phyloP scores from a whole-genome alignment of 2,329 filamentous ascomycete genomes.

The Thyridium curvatum region DNA sequence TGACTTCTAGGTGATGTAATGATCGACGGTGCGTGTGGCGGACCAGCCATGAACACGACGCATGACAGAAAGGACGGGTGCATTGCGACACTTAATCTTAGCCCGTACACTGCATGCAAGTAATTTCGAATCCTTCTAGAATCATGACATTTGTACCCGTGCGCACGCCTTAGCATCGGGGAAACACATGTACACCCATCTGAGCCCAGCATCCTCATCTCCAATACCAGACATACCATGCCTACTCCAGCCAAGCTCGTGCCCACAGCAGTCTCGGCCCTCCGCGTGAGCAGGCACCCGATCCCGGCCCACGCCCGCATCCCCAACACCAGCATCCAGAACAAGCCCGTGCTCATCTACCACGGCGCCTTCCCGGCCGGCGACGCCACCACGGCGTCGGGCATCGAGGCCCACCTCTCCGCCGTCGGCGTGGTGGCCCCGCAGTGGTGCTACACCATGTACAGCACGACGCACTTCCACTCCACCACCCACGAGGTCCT shows the following conservation, averaged over 20 bases:
- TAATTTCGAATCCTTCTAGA: too few relatives aligned
- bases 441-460: slow-evolving; percentile 67
- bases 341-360: slow-evolving; percentile 61
- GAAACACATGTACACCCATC: too few relatives aligned
- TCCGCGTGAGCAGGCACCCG: slow-evolving; percentile 50
- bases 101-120: too few relatives aligned
- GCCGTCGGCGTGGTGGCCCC: slow-evolving; percentile 48
- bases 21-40: too few relatives aligned
- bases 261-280: slow-evolving; percentile 33
- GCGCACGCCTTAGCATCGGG: too few relatives aligned
- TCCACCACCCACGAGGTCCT: slow-evolving; percentile 62
- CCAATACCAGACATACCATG: too few relatives aligned
- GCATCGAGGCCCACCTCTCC: slow-evolving; percentile 49
- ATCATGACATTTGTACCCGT: too few relatives aligned
- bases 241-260: not conserved
- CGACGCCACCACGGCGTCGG: not conserved
- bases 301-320: slow-evolving; percentile 51
- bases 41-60: too few relatives aligned
- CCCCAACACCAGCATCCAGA: slow-evolving; percentile 60
- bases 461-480: slow-evolving; percentile 59
- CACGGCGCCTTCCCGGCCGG: slow-evolving; percentile 32
- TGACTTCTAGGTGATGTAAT: too few relatives aligned
- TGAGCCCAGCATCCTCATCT: too few relatives aligned
- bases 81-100: too few relatives aligned
- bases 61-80: too few relatives aligned